Evolutionary conservation across 2,329 filamentous ascomycete genomes (phyloP), one percentile per base, ranked within the genome.

Genomic region (Trichophyton mentagrophytes): DNA sequence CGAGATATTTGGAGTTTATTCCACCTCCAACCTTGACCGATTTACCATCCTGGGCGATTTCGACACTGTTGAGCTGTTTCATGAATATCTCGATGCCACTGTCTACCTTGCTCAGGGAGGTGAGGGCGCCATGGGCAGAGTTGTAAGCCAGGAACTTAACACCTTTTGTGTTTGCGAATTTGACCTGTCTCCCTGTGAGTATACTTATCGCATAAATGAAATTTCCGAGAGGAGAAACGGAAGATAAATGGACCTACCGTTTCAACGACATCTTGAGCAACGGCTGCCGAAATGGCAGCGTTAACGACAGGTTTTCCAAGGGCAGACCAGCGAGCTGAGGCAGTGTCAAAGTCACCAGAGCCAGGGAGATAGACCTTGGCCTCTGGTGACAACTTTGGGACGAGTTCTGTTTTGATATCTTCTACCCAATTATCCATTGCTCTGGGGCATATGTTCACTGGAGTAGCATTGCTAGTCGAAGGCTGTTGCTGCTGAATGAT

Each of bases 101-200:
- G 3, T 77, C 65, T 73, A 82, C 78, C 44, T 69, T 72, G 0
- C 76, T 78, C 1, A 83, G 65, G 0, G 78, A 80, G 46, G 73
- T 79, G 53, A 80, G 72, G 2, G 77, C 71, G 2, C 80, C 82
- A 61, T 84, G 82, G 1, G 72, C 75, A 13, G 79, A 78, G 65
- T 79, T 81, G 66, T 73, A 77, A 0, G 80, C 76, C 1, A 84
- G 74, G 63, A 84, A 82, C 0, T 80, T 79, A 1, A 81, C 61
- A 1, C 72, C 65, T 53, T 74, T 69, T 42, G 72, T 65, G 64
- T 78, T 79, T 47, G 81, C 80, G 62, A 73, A 82, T 68, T 74
- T 72, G 47, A 80, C 73, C 77, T 79, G 17, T 22, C 61, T 36
- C 13, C 6, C 2, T 8, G 8, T 36, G 9, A 44, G 22, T 27